phyloP scores from a whole-genome alignment of 805 yeast species.

The Teunomyces gatunensis region DNA sequence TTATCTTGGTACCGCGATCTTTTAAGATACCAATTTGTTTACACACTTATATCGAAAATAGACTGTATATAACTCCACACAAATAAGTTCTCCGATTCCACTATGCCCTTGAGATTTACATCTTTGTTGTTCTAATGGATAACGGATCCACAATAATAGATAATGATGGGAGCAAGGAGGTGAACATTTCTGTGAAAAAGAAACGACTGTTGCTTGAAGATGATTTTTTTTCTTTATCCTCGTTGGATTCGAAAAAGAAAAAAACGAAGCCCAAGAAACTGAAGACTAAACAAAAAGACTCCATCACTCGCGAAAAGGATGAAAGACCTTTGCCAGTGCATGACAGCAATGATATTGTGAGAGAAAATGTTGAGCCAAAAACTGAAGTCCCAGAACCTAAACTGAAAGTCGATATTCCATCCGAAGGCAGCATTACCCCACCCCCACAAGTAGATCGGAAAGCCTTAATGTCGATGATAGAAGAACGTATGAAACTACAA shows the following conservation, averaged over 20 bases:
- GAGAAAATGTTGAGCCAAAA: neutral
- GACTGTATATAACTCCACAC: neutral
- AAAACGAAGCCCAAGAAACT: conserved; percentile 7
- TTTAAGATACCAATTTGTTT: neutral
- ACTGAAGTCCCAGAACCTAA: neutral
- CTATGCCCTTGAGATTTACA: neutral
- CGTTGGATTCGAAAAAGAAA: conserved; percentile 8
- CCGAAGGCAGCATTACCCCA: conserved; percentile 6
- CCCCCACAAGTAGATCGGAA: conserved; percentile 8
- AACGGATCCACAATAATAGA: neutral
- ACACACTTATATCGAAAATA: neutral
- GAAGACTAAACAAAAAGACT: conserved; percentile 6
- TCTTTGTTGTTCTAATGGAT: neutral
- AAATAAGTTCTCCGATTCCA: neutral
- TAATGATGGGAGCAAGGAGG: neutral
- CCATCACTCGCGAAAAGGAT: neutral
- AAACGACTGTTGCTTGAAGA: conserved; percentile 11
- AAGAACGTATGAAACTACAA: neutral
- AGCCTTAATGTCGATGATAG: neutral
- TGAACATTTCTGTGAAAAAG: conserved; percentile 6
- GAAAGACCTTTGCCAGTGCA: neutral
- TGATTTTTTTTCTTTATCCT: conserved; percentile 15
- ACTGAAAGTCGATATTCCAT: neutral
- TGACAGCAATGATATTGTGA: neutral
- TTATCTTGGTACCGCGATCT: neutral